Conservation (phyloP, 352 stramenopile genomes). For the Globisporangium nagaii region DNA sequence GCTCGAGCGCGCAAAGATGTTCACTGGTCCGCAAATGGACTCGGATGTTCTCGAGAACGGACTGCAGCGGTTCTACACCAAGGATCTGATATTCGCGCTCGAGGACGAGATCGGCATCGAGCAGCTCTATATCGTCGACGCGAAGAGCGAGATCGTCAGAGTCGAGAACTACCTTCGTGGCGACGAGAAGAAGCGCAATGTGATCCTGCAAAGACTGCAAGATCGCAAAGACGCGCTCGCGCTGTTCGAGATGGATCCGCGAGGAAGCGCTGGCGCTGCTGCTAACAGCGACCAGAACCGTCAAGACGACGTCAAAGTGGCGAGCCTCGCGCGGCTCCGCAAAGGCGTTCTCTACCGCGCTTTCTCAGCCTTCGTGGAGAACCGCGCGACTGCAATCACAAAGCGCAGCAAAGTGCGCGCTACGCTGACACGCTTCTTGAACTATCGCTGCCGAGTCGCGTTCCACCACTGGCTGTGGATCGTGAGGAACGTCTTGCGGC, state of each 20-base stretch:
- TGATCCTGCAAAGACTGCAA: constrained; percentile 26
- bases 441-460: constrained; percentile 19
- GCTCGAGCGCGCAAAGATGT: constrained; percentile 61
- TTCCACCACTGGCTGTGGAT: constrained; percentile 25
- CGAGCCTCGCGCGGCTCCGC: constrained; percentile 29
- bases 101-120: constrained; percentile 84
- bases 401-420: constrained; percentile 33
- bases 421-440: constrained; percentile 22
- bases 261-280: constrained; percentile 8
- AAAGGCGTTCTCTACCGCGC: constrained; percentile 35
- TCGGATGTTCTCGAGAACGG: constrained; percentile 72
- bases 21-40: constrained; percentile 69
- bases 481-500: not conserved
- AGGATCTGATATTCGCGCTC: constrained; percentile 61
- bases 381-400: constrained; percentile 26
- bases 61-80: constrained; percentile 71
- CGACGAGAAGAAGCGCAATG: constrained; percentile 37
- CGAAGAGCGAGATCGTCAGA: constrained; percentile 63
- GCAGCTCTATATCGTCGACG: constrained; percentile 78
- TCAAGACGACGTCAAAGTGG: constrained; percentile 2
- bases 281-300: not conserved
- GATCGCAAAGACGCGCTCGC: constrained; percentile 36
- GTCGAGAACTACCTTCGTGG: constrained; percentile 66
- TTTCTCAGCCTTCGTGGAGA: constrained; percentile 45
- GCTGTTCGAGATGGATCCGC: constrained; percentile 40